A percentile compares a stretch with the other conserved stretches of the same genome.
Evolutionary conservation across 2,329 filamentous ascomycete species (phyloP).

Genomic region (Aspergillus aculeatus): DNA sequence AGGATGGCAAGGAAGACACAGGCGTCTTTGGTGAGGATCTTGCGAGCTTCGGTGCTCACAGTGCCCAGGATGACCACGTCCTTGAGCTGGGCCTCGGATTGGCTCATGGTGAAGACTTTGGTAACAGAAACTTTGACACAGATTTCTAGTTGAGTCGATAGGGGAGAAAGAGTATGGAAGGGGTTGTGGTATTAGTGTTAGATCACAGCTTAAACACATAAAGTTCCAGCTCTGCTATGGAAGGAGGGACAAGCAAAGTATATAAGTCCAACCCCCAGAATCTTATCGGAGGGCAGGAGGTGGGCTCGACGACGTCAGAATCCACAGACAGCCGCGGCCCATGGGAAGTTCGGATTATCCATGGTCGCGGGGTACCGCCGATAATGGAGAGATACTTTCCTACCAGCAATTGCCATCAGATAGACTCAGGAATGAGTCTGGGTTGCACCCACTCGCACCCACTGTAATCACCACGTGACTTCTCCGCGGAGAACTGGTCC

Average conservation of each 20-base stretch:
- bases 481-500: slow-evolving; percentile 20
- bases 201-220: not conserved
- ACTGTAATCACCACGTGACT: slow-evolving; percentile 15
- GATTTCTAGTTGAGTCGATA: too few species aligned
- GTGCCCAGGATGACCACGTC: slow-evolving; percentile 83
- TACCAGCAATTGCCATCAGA: too few species aligned
- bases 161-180: too few species aligned
- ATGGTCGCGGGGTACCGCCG: slow-evolving; percentile 4
- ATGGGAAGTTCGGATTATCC: slow-evolving; percentile 15
- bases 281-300: slow-evolving; percentile 25
- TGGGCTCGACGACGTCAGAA: slow-evolving; percentile 20
- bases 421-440: too few species aligned
- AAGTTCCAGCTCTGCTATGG: not conserved
- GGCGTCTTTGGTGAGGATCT: slow-evolving; percentile 89
- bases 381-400: not conserved
- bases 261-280: slow-evolving; percentile 3
- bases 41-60: slow-evolving; percentile 74
- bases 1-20: slow-evolving; percentile 90
- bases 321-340: slow-evolving; percentile 24
- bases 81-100: slow-evolving; percentile 74
- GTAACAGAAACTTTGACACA: not conserved
- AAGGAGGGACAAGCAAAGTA: not conserved
- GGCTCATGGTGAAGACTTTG: slow-evolving; percentile 56
- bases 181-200: not conserved
- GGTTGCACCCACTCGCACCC: too few species aligned